phyloP scores from a whole-genome alignment of 1,139 yeast genomes.

The Arxiozyma slooffiae region DNA sequence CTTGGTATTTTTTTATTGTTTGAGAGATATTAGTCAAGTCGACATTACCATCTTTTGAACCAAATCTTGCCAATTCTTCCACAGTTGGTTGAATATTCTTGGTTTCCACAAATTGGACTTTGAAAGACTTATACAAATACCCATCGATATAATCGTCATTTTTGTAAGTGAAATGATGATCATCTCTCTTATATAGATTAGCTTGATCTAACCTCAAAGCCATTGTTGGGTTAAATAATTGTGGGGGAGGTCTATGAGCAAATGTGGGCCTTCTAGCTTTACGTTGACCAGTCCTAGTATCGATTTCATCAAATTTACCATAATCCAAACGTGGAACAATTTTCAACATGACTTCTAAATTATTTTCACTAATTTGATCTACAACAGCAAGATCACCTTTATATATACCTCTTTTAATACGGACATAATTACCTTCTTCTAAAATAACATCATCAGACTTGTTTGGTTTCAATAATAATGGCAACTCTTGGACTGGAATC shows the following conservation, averaged over 20 bases:
- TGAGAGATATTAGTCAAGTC: slow-evolving; percentile 82
- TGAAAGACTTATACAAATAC: slow-evolving; percentile 75
- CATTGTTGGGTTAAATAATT: slow-evolving; percentile 71
- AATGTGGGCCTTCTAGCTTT: slow-evolving; percentile 40
- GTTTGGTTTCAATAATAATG: slow-evolving; percentile 82
- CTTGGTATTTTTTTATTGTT: slow-evolving; percentile 57
- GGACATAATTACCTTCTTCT: slow-evolving; percentile 84
- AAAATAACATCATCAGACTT: slow-evolving; percentile 81
- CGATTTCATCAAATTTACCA: slow-evolving; percentile 57
- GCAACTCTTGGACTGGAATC: slow-evolving; percentile 93
- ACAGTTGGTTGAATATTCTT: slow-evolving; percentile 79
- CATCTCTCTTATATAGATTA: slow-evolving; percentile 58
- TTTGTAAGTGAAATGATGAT: slow-evolving; percentile 61
- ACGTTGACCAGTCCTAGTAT: slow-evolving; percentile 40
- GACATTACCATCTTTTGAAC: slow-evolving; percentile 64
- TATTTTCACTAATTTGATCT: slow-evolving; percentile 87
- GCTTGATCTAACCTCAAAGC: slow-evolving; percentile 56
- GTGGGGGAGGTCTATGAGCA: slow-evolving; percentile 70
- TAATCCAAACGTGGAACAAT: slow-evolving; percentile 90
- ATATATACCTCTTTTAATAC: slow-evolving; percentile 84
- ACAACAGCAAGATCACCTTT: slow-evolving; percentile 90
- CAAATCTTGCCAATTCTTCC: slow-evolving; percentile 78
- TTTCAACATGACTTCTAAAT: slow-evolving; percentile 84
- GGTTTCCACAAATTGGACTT: slow-evolving; percentile 69
- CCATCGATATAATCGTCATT: slow-evolving; percentile 90